Base-by-base conservation (phyloP, 2,329 filamentous ascomycete genomes). In the Ceratocystis cubensis region DNA sequence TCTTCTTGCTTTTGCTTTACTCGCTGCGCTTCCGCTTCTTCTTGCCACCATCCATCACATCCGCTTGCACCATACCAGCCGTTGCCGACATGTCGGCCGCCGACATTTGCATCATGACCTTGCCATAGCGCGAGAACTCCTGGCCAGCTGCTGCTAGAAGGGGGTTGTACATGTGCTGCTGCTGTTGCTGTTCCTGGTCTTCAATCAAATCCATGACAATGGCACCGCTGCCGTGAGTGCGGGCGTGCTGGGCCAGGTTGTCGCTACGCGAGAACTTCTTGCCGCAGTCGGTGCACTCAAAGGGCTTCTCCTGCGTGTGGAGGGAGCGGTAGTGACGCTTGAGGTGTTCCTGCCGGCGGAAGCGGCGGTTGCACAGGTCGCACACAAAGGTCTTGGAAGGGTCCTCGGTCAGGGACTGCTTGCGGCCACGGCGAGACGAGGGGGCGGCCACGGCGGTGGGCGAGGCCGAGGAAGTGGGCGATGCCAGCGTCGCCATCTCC, bases 241-340 rank as follows among this genome's bases (percentile, higher is more conserved):
- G 86, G 70, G 94, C 88, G 75, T 99, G 94, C 78, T 99, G 94
- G 28, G 91, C 89, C 17, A 99, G 84, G 81, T 99, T 99, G 79
- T 99, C 94, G 72, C 90, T 96, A 72, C 94, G 88, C 22, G 93
- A 97, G 80, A 97, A 99, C 81, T 96, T 96, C 88, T 99, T 99
- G 72, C 94, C 93, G 74, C 94, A 99, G 79, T 99, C 93, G 71
- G 86, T 84, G 82, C 94, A 99, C 79, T 96, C 91, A 73, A 97
- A 99, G 4, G 94, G 94, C 86, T 97, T 99, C 75, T 97, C 94
- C 74, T 96, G 88, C 1, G 94, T 99, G 82, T 99, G 94, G 61
- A 99, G 90, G 67, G 94, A 97, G 72, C 94, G 88, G 82, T 96
- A 96, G 81, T 99, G 94, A 70, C 94, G 89, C 86, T 99, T 99